Base-by-base conservation (phyloP, 805 yeast genomes). In the Scheffersomyces spartinae region DNA sequence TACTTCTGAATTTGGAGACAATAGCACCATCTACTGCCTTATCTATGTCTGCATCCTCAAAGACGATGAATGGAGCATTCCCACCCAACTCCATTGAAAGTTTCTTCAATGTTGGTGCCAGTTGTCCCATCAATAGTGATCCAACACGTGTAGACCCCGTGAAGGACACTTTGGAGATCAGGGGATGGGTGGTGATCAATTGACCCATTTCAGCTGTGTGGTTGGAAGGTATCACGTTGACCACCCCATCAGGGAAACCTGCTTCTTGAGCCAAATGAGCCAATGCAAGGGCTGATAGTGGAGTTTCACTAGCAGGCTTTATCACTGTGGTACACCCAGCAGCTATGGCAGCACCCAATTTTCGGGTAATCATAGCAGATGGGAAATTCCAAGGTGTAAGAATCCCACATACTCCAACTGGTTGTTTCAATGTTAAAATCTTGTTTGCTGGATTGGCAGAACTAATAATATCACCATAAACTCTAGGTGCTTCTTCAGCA, bases 381-480 rank as follows among this genome's bases (percentile, higher is more conserved):
- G 93, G 93, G 50, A 80, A 81, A 49, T 81, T 80, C 91, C 91
- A 80, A 3, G 91, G 91, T 3, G 88, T 76, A 40, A 80, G 47
- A 27, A 80, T 69, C 7, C 85, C 86, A 38, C 80, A 77, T 1
- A 77, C 85, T 6, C 93, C 93, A 25, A 80, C 58, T n/a, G 93
- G 88, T 45, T 78, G 84, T 38, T 71, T 68, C 32, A 71, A 37
- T 4, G 83, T 60, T 28, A 74, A 38, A 32, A 79, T 71, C 32
- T 75, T 61, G 39, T 53, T 60, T 14, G 53, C 36, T 1, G 66
- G 46, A 32, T 53, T 57, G 26, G 66, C 56, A 3, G 83, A 68
- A n/a, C 68, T 65, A 28, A 79, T 70, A 10, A 64, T 54, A 34
- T 74, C 76, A n/a, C 88, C 91, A 27, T 70, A 55, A 15, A 68